These are phyloP conservation scores for Leccinum variabile DNA, from an alignment of 1,284 basidiomycete species.

Conservation along the genomic window DNA sequence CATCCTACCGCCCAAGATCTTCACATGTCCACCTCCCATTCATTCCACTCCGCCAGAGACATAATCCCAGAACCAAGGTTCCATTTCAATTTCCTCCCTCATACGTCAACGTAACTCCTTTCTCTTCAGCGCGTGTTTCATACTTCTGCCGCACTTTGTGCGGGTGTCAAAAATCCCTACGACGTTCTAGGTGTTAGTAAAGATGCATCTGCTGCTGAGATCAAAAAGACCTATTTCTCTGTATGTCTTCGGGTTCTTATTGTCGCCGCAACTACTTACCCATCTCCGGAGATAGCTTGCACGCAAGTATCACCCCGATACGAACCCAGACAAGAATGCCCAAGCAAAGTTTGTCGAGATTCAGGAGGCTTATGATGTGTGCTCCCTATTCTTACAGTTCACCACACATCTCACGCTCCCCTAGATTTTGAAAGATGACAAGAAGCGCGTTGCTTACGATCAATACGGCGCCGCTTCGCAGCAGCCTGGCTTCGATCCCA, in stretches of 20 bases:
- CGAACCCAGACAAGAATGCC: conserved; percentile 89
- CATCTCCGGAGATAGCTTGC: conserved; percentile 66
- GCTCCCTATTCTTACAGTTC: conserved; percentile 34
- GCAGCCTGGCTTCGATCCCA: conserved; percentile 91
- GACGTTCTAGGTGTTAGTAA: conserved; percentile 84
- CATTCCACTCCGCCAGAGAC: conserved; percentile 16
- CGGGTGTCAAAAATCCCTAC: conserved; percentile 86
- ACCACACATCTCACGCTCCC: conserved; percentile 21
- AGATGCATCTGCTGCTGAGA: conserved; percentile 84
- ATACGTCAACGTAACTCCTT: conserved; percentile 17
- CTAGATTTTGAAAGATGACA: conserved; percentile 90
- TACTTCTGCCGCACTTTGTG: conserved; percentile 54
- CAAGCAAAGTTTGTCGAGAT: conserved; percentile 97
- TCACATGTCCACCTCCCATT: conserved; percentile 22
- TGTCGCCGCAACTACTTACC: conserved; percentile 7
- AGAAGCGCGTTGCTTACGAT: conserved; percentile 92
- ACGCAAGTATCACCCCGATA: conserved; percentile 97
- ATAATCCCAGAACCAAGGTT: conserved; percentile 27
- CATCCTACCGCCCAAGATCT: conserved; percentile 40
- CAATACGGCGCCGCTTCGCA: conserved; percentile 94
- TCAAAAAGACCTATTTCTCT: conserved; percentile 96
- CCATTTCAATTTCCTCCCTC: conserved; percentile 12
- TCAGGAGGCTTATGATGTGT: conserved; percentile 94
- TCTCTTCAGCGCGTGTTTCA: conserved; percentile 70
- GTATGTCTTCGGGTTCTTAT: conserved; percentile 47